A percentile compares a stretch with the other conserved stretches of the same genome.
Conservation (phyloP, 192 early-diverging fungal species). For the Coemansia javaensis region DNA sequence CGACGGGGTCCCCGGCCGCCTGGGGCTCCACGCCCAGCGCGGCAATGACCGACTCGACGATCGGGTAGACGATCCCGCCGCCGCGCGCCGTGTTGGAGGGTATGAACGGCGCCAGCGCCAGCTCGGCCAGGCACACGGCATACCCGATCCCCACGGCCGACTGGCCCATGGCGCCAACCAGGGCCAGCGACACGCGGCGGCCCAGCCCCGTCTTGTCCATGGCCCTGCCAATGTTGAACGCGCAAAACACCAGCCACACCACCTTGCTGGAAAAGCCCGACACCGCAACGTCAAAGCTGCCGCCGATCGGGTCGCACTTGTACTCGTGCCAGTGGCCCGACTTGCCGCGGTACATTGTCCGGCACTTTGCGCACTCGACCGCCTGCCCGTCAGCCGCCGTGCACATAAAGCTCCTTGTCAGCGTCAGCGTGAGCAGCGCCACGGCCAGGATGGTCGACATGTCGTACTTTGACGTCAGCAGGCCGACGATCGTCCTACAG, state of each 20-base stretch:
- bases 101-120: conserved; percentile 64
- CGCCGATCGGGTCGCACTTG: conserved; percentile 55
- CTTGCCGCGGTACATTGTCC: conserved; percentile 22
- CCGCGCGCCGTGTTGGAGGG: conserved; percentile 72
- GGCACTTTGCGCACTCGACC: conserved; percentile 55
- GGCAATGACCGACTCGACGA: conserved; percentile 62
- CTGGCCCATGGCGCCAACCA: conserved; percentile 53
- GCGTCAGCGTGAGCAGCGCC: conserved; percentile 53
- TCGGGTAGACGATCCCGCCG: conserved; percentile 70
- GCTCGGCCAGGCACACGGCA: conserved; percentile 53
- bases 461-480: conserved; percentile 51
- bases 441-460: conserved; percentile 54
- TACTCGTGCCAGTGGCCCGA: conserved; percentile 42
- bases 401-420: conserved; percentile 61
- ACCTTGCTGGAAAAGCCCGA: conserved; percentile 62
- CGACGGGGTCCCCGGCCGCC: conserved; percentile 31
- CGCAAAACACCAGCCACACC: conserved; percentile 66
- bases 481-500: conserved; percentile 45
- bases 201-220: conserved; percentile 62
- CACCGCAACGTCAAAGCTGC: conserved; percentile 57
- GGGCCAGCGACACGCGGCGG: conserved; percentile 54
- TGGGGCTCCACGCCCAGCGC: conserved; percentile 47
- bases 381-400: conserved; percentile 44
- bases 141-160: conserved; percentile 56
- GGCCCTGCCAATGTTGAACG: conserved; percentile 70